Percentiles rank a stretch among this genome's conserved stretches.
These are phyloP conservation scores for Kluyveromyces wickerhamii DNA, from an alignment of 805 yeast genomes.

Conservation along the genomic window DNA sequence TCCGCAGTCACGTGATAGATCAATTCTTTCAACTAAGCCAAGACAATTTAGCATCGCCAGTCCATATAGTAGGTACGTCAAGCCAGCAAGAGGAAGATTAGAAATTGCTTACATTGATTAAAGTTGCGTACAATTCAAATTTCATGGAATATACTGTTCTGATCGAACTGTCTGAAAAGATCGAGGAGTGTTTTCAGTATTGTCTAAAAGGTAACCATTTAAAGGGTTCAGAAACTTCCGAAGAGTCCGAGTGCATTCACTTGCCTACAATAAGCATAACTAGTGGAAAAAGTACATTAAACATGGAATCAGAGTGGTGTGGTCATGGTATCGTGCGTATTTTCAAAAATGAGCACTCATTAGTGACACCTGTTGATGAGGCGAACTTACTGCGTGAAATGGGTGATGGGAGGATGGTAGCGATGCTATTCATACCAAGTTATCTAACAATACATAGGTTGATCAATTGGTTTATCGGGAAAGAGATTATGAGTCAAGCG, in stretches of 20 bases:
- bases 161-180: background rate
- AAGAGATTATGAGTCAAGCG: constrained; percentile 48
- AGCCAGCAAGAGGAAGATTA: no score
- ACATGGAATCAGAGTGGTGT: constrained; percentile 44
- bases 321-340: constrained; percentile 72
- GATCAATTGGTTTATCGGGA: constrained; percentile 59
- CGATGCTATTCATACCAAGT: constrained; percentile 79
- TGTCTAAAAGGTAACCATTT: background rate
- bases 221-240: background rate
- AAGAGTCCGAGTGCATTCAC: constrained; percentile 12
- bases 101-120: no score
- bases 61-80: no score
- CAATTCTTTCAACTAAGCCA: no score
- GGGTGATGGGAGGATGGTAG: constrained; percentile 60
- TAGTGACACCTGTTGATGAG: constrained; percentile 2
- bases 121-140: background rate
- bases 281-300: background rate
- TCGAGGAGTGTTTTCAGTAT: constrained; percentile 2
- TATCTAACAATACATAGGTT: constrained; percentile 82
- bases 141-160: constrained; percentile 5
- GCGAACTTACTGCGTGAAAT: constrained; percentile 23
- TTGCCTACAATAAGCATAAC: constrained; percentile 4
- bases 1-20: no score
- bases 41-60: no score
- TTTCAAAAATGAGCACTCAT: constrained; percentile 38